These are phyloP conservation scores for Globisporangium spinosum DNA, from an alignment of 352 stramenopile genomes.

Conservation along the genomic window DNA sequence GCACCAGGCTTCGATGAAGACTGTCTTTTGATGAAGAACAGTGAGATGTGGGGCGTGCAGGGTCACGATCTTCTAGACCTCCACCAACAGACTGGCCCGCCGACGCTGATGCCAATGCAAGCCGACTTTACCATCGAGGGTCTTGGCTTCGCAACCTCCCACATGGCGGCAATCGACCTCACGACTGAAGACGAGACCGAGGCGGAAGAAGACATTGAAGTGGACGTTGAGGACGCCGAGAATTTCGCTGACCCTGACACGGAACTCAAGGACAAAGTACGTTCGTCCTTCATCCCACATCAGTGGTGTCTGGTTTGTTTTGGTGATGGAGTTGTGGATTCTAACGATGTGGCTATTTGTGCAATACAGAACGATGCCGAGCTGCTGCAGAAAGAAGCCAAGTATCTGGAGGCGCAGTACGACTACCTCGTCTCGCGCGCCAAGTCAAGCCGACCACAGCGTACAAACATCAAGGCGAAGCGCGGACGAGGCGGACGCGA, in stretches of 20 bases:
- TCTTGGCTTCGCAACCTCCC: conserved; percentile 6
- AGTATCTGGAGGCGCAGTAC: conserved; percentile 63
- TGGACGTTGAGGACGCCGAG: conserved; percentile 20
- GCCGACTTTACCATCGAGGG: neutral
- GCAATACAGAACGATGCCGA: conserved; percentile 44
- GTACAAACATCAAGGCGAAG: conserved; percentile 49
- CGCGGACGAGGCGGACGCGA: conserved; percentile 23
- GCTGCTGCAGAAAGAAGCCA: conserved; percentile 64
- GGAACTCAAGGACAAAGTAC: conserved; percentile 24
- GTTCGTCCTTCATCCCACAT: conserved; percentile 2
- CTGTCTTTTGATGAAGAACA: conserved; percentile 16
- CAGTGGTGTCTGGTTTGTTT: no score
- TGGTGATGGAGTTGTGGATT: no score
- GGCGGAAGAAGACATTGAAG: conserved; percentile 21
- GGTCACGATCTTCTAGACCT: neutral
- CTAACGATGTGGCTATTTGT: neutral
- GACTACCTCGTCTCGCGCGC: conserved; percentile 58
- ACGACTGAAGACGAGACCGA: conserved; percentile 34
- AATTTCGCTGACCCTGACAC: conserved; percentile 9
- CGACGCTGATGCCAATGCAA: conserved; percentile 5
- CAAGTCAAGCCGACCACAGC: conserved; percentile 36
- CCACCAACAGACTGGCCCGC: no score
- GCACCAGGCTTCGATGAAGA: conserved; percentile 37
- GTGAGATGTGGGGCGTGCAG: conserved; percentile 4
- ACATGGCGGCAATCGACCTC: conserved; percentile 21